Evolutionary conservation across 257 asterid species (phyloP), one percentile per base, ranked within the genome.

Genomic region (Jaltomata sinuosa): DNA sequence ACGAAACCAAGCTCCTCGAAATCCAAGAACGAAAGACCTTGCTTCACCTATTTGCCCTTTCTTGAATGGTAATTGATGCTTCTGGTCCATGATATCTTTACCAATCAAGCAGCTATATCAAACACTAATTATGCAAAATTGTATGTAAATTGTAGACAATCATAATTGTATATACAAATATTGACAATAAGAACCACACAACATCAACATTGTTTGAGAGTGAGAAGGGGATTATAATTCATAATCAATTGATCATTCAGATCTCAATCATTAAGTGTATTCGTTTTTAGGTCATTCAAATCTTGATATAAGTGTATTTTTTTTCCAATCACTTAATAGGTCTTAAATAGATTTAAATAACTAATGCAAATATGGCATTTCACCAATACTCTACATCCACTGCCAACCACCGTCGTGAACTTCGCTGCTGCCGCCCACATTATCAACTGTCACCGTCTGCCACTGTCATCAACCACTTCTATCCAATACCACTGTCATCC

Each of bases 1-100:
- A 11, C 83, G 89, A 68, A 86, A 83, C 89, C 89, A 86, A 22
- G 88, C 89, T 55, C 87, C 81, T 54, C 86, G 80, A 21, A 2
- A 86, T 32, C 87, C 87, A 25, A 0, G 31, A n/a, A 31, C 4
- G 69, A 80, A 86, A 65, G 83, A 83, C 45, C 32, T 83, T 29
- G 89, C 86, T 82, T 86, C 89, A 65, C 32, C 79, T 55, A 18
- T 55, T 54, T 86, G 86, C 21, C 87, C 89, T 36, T 6, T 83
- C 77, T 83, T 29, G 55, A 86, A 86, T 55, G 83, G 83, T 16
- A 77, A 36, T 29, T 50, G 84, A 32, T 71, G 40, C 21, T 40
- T 71, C 32, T 71, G 54, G 34, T 40, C 53, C 79, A 71, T 71
- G 32, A 38, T 71, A 71, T 40, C 54, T 71, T 71, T n/a, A 71